These are phyloP conservation scores for Litchi chinensis DNA, from an alignment of 345 rosid genomes.

Conservation along the genomic window DNA sequence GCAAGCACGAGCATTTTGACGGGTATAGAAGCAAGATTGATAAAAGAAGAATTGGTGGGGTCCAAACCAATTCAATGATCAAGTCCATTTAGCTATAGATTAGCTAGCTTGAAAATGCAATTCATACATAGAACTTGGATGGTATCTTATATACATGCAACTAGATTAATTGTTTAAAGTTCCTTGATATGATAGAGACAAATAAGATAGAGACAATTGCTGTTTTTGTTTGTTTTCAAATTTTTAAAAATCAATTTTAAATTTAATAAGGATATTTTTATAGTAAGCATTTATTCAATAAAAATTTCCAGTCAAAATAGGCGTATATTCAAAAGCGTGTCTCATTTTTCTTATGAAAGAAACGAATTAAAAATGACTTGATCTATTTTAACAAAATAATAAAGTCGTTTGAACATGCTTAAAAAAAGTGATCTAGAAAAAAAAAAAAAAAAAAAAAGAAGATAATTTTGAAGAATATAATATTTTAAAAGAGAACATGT, in stretches of 20 bases:
- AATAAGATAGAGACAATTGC: background rate
- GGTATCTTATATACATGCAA: background rate
- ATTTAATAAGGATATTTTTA: background rate
- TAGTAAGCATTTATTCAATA: background rate
- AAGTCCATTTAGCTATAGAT: background rate
- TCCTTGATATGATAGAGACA: conserved; percentile 11
- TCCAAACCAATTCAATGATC: conserved; percentile 11
- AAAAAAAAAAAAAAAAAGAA: too few relatives aligned
- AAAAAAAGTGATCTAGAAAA: too few relatives aligned
- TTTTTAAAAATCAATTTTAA: background rate
- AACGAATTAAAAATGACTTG: too few relatives aligned
- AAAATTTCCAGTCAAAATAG: too few relatives aligned
- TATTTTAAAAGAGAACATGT: too few relatives aligned
- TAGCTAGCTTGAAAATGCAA: background rate
- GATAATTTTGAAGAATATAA: too few relatives aligned
- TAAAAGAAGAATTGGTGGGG: conserved; percentile 8
- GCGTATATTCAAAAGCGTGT: too few relatives aligned
- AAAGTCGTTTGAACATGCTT: too few relatives aligned
- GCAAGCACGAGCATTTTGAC: conserved; percentile 6
- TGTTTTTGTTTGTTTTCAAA: background rate
- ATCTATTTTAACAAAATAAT: too few relatives aligned
- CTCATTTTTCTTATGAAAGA: too few relatives aligned
- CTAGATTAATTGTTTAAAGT: background rate
- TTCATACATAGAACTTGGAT: background rate
- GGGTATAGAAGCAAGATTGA: conserved; percentile 12